A percentile compares a stretch with the other conserved stretches of the same genome.
phyloP scores from a whole-genome alignment of 768 basidiomycete species.

The Grammothele lineata region DNA sequence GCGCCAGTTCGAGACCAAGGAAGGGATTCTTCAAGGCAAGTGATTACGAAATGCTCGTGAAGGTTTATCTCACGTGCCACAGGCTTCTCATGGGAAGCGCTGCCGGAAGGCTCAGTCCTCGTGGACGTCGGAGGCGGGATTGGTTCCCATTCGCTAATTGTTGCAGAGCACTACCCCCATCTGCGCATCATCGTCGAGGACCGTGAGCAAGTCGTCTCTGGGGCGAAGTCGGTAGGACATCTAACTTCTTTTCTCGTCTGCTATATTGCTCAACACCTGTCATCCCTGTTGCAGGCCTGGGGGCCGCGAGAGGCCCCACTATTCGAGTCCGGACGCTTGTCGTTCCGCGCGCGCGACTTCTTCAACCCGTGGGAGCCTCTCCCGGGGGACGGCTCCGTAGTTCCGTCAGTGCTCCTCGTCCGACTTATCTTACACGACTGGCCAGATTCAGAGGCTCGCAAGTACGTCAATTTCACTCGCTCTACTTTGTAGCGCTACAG shows the following conservation, averaged over 20 bases:
- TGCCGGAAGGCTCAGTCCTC: constrained; percentile 10
- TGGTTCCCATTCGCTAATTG: constrained; percentile 12
- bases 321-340: constrained; percentile 2
- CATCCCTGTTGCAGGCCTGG: neutral
- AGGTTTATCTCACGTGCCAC: neutral
- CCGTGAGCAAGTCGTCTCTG: constrained; percentile 20
- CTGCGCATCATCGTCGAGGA: constrained; percentile 17
- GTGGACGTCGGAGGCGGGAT: constrained; percentile 20
- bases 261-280: neutral
- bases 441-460: constrained; percentile 1
- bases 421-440: constrained; percentile 10
- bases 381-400: constrained; percentile 29
- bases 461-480: neutral
- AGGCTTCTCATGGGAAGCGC: constrained; percentile 17
- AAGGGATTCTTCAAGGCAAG: constrained; percentile 24
- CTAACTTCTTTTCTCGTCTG: too few species aligned
- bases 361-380: constrained; percentile 4
- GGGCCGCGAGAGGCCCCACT: neutral
- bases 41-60: neutral
- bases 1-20: constrained; percentile 55
- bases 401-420: constrained; percentile 5
- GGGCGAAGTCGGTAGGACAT: constrained; percentile 35
- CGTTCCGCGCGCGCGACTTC: constrained; percentile 8
- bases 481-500: neutral
- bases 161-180: constrained; percentile 16